Evolutionary conservation across 495 filamentous ascomycete genomes (phyloP).

Genomic region (Ramalina intermedia): DNA sequence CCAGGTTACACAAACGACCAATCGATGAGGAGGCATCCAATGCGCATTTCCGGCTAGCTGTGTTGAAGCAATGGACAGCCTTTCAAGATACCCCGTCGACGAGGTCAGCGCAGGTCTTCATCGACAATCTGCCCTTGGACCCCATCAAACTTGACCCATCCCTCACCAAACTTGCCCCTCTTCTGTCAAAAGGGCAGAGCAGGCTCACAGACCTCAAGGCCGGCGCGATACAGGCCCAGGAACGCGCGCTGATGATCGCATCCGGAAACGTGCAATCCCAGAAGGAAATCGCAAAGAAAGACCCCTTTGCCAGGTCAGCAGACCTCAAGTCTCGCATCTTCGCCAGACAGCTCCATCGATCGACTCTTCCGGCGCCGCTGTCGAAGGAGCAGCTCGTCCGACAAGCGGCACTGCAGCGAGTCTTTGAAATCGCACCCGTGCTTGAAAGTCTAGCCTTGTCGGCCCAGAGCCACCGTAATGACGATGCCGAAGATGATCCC

Average conservation of each 20-base stretch:
- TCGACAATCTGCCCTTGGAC: constrained; percentile 39
- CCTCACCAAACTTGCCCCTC: constrained; percentile 26
- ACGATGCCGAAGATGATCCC: constrained; percentile 3
- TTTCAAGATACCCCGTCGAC: constrained; percentile 8
- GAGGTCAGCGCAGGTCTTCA: constrained; percentile 25
- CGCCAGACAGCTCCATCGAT: constrained; percentile 36
- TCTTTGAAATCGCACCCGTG: constrained; percentile 44
- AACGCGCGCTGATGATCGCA: not conserved
- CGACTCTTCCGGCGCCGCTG: constrained; percentile 24
- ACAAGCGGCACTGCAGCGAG: constrained; percentile 41
- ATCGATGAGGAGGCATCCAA: constrained; percentile 43
- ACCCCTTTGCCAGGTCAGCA: not conserved
- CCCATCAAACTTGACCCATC: constrained; percentile 33
- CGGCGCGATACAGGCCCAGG: constrained; percentile 16
- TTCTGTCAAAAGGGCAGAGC: constrained; percentile 41
- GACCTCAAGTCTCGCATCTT: constrained; percentile 49
- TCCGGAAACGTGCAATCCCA: not conserved
- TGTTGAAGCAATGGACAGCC: constrained; percentile 32
- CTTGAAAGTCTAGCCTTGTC: constrained; percentile 39
- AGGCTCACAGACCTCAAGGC: constrained; percentile 46
- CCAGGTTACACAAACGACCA: constrained; percentile 31
- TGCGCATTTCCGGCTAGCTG: constrained; percentile 33
- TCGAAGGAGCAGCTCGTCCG: constrained; percentile 37
- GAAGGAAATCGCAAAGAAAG: not conserved
- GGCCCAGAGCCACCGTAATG: constrained; percentile 15